A percentile compares a stretch with the other conserved stretches of the same genome.
Conservation (phyloP, 2,329 filamentous ascomycete genomes). For the Fusarium papillatum region DNA sequence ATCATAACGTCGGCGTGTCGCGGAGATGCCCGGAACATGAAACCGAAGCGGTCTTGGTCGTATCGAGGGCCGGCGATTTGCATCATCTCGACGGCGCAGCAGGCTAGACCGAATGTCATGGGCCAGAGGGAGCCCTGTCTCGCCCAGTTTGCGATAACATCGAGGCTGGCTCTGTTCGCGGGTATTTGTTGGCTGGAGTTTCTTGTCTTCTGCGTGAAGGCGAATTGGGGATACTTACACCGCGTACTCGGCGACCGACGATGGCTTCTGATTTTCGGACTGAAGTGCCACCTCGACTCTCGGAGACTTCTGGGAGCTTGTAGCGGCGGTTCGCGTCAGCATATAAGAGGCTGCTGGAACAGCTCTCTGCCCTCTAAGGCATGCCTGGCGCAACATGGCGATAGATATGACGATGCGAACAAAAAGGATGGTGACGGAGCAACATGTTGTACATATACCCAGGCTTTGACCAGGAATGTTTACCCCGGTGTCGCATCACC, state of each 20-base stretch:
- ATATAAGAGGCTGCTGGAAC: not conserved
- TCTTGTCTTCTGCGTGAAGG: not conserved
- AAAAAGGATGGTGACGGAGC: not conserved
- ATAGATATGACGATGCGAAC: not conserved
- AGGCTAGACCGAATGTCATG: slow-evolving; percentile 90
- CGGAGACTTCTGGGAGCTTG: not conserved
- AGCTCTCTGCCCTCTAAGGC: not conserved
- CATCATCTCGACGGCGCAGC: slow-evolving; percentile 96
- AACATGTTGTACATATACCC: not conserved
- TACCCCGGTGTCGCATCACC: too few species aligned
- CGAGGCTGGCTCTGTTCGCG: slow-evolving; percentile 75
- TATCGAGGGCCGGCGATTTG: slow-evolving; percentile 89
- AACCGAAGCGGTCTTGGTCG: slow-evolving; percentile 89
- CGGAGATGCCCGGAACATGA: slow-evolving; percentile 91
- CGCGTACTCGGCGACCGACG: not conserved
- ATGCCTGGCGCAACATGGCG: not conserved
- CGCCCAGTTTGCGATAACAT: slow-evolving; percentile 86
- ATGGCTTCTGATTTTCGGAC: not conserved
- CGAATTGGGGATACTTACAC: not conserved
- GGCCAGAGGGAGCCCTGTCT: slow-evolving; percentile 90
- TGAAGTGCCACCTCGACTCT: not conserved
- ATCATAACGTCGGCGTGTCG: slow-evolving; percentile 95
- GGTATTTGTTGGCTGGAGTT: not conserved
- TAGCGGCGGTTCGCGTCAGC: not conserved
- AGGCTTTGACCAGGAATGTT: not conserved